Conservation (phyloP, 768 basidiomycete species). For the Leccinum broughii region DNA sequence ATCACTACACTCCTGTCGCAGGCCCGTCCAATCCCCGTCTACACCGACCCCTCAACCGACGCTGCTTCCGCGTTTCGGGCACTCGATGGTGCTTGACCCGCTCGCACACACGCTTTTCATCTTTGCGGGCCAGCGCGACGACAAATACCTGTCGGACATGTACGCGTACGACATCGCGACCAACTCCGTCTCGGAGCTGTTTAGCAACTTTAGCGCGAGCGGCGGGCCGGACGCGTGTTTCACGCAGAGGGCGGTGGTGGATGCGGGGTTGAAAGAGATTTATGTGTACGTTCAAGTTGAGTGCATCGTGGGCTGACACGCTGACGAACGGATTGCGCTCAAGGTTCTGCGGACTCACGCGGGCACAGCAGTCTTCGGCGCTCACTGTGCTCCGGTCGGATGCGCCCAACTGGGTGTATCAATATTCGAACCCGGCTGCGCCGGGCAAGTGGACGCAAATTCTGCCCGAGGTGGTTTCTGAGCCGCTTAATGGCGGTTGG, state of each 20-base stretch:
- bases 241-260: conserved; percentile 72
- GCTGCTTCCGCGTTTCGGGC: conserved; percentile 67
- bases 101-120: conserved; percentile 60
- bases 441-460: conserved; percentile 71
- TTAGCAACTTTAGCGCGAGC: conserved; percentile 55
- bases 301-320: neutral
- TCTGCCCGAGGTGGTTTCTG: conserved; percentile 36
- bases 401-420: conserved; percentile 66
- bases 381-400: conserved; percentile 46
- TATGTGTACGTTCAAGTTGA: conserved; percentile 52
- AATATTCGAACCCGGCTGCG: conserved; percentile 48
- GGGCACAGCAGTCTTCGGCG: conserved; percentile 36
- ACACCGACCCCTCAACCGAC: conserved; percentile 34
- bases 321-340: neutral
- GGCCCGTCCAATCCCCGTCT: conserved; percentile 22
- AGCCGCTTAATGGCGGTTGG: neutral
- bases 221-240: conserved; percentile 75
- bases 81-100: conserved; percentile 80
- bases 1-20: neutral
- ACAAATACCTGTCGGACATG: conserved; percentile 74
- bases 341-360: conserved; percentile 65
- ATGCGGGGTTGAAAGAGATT: conserved; percentile 60
- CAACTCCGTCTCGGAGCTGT: conserved; percentile 59
- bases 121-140: conserved; percentile 71
- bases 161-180: conserved; percentile 65